Evolutionary conservation across 2,329 filamentous ascomycete species (phyloP).

Genomic region (Alternaria hordeiaustralica): DNA sequence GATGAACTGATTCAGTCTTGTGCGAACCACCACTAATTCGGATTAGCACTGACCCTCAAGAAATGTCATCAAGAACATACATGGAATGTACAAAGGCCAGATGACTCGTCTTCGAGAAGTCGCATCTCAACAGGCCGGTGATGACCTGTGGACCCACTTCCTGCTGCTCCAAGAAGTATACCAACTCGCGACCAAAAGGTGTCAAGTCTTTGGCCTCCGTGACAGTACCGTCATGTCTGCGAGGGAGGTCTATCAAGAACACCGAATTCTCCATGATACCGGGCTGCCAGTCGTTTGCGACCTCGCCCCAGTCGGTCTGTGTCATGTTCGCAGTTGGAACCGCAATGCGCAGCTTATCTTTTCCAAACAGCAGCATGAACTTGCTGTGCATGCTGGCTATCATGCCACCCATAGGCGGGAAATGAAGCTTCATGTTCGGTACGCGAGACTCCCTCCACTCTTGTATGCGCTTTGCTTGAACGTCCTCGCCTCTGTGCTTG

Average conservation of each 20-base stretch:
- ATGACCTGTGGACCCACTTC: constrained; percentile 70
- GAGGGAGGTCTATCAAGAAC: constrained; percentile 91
- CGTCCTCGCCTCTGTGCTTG: constrained; percentile 53
- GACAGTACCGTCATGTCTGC: constrained; percentile 46
- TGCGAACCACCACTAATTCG: constrained; percentile 42
- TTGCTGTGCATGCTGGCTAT: constrained; percentile 91
- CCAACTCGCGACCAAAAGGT: constrained; percentile 72
- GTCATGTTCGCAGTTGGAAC: constrained; percentile 88
- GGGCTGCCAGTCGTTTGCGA: constrained; percentile 58
- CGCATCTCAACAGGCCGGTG: constrained; percentile 75
- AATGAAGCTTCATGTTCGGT: constrained; percentile 70
- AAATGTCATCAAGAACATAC: constrained; percentile 56
- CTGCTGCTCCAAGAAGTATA: constrained; percentile 72
- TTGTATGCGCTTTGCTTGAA: constrained; percentile 30
- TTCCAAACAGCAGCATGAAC: constrained; percentile 85
- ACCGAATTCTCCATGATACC: constrained; percentile 60
- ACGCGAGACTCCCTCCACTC: constrained; percentile 47
- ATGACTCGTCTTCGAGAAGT: constrained; percentile 75
- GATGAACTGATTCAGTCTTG: constrained; percentile 46
- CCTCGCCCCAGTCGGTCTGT: constrained; percentile 87
- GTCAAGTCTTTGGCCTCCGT: constrained; percentile 49
- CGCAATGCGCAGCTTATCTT: constrained; percentile 75
- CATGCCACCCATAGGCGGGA: constrained; percentile 78
- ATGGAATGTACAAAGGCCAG: constrained; percentile 87
- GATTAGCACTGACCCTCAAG: constrained; percentile 5